Conservation (phyloP, 2,329 filamentous ascomycete species). For the Monosporascus sp. region DNA sequence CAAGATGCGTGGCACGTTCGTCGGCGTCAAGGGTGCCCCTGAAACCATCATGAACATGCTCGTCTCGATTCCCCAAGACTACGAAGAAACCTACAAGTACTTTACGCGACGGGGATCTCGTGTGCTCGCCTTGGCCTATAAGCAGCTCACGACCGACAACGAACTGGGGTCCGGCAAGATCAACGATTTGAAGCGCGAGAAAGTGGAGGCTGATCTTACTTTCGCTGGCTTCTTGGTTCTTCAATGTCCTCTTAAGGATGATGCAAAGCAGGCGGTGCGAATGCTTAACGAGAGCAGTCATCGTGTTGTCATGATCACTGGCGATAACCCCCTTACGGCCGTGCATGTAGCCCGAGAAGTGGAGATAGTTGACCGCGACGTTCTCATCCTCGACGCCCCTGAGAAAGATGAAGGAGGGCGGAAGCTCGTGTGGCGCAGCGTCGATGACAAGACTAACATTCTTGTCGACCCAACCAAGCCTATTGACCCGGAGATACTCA, state of each 20-base stretch:
- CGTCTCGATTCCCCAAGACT: conserved; percentile 72
- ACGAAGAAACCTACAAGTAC: conserved; percentile 97
- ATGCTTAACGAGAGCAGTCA: conserved; percentile 99
- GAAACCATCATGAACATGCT: conserved; percentile 97
- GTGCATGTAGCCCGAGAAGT: conserved; percentile 93
- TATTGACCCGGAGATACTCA: conserved; percentile 74
- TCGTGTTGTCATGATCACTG: conserved; percentile 97
- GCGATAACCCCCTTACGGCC: conserved; percentile 94
- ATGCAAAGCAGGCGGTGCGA: conserved; percentile 86
- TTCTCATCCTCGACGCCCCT: conserved; percentile 89
- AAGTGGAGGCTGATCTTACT: conserved; percentile 75
- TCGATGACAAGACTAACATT: conserved; percentile 84
- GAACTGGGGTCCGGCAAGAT: conserved; percentile 81
- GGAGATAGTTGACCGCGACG: conserved; percentile 94
- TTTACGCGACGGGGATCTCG: conserved; percentile 94
- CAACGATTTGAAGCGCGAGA: conserved; percentile 90
- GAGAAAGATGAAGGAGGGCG: conserved; percentile 80
- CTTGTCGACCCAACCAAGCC: conserved; percentile 78
- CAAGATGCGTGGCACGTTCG: conserved; percentile 81
- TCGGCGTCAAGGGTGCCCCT: conserved; percentile 91
- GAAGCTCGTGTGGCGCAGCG: conserved; percentile 86
- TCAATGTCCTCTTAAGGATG: conserved; percentile 93
- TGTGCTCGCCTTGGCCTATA: conserved; percentile 90
- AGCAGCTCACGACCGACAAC: conserved; percentile 75
- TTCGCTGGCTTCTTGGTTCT: conserved; percentile 96